Evolutionary conservation across 495 filamentous ascomycete genomes (phyloP).

Genomic region (Corynascus novoguineensis): DNA sequence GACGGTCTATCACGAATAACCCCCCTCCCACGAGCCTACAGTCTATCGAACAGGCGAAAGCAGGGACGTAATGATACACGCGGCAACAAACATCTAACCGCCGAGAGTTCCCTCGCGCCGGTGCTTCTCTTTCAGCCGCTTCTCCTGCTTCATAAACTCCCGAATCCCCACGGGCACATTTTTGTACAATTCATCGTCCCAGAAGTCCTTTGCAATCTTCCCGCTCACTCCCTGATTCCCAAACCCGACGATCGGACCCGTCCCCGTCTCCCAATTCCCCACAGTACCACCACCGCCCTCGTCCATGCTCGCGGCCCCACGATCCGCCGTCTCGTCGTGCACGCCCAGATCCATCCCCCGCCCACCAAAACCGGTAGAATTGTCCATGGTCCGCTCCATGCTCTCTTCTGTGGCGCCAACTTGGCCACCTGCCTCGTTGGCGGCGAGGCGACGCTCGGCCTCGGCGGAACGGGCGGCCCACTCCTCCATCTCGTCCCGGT

Average conservation of each 20-base stretch:
- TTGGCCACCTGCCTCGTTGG: conserved; percentile 20
- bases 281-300: conserved; percentile 75
- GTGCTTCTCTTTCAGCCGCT: conserved; percentile 76
- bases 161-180: conserved; percentile 87
- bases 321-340: conserved; percentile 8
- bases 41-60: not conserved
- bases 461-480: conserved; percentile 61
- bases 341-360: conserved; percentile 9
- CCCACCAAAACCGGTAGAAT: too few relatives aligned
- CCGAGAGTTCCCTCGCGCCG: conserved; percentile 38
- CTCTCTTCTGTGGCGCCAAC: conserved; percentile 24
- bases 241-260: not conserved
- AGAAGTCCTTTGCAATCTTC: conserved; percentile 39
- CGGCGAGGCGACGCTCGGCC: conserved; percentile 45
- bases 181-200: conserved; percentile 63
- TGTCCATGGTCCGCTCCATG: conserved; percentile 11
- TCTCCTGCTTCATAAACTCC: conserved; percentile 97
- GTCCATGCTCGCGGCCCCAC: conserved; percentile 54
- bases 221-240: conserved; percentile 21
- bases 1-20: not conserved
- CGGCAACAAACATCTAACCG: conserved; percentile 20
- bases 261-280: conserved; percentile 55
- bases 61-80: not conserved
- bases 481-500: conserved; percentile 83
- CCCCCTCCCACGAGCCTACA: not conserved